Percentiles rank a stretch among this genome's conserved stretches.
Evolutionary conservation across 2,329 filamentous ascomycete genomes (phyloP).

Genomic region (Amauroascus niger): DNA sequence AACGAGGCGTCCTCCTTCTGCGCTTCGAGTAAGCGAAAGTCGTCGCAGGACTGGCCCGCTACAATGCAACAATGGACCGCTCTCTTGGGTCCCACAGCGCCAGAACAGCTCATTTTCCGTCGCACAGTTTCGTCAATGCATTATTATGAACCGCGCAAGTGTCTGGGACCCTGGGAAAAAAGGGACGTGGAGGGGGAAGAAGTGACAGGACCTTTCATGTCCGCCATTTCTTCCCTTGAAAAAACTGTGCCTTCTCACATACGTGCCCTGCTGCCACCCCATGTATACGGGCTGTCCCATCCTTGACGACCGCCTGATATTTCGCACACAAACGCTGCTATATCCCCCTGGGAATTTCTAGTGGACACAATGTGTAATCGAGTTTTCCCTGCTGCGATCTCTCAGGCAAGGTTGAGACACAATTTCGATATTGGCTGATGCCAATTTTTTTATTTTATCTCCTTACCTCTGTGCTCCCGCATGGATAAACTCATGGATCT

Average conservation of each 20-base stretch:
- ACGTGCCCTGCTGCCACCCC: background rate
- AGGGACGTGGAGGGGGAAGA: too few species aligned
- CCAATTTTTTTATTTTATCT: background rate
- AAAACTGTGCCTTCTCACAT: too few species aligned
- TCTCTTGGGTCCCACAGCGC: background rate
- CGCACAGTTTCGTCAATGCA: background rate
- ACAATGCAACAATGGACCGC: background rate
- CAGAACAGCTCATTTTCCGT: background rate
- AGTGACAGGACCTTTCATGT: too few species aligned
- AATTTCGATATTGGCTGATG: background rate
- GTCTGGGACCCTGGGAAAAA: too few species aligned
- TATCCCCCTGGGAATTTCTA: background rate
- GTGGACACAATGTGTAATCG: background rate
- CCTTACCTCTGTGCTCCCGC: conserved; percentile 2
- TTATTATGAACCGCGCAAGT: background rate
- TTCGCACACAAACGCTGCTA: background rate
- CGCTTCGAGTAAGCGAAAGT: too few species aligned
- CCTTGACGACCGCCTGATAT: too few species aligned
- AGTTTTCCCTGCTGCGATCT: background rate
- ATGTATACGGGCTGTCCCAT: background rate
- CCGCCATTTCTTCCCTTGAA: too few species aligned
- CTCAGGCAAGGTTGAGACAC: background rate
- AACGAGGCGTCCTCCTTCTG: too few species aligned
- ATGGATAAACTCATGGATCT: background rate
- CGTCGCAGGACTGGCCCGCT: background rate